Percentiles rank a stretch among this genome's conserved stretches.
Evolutionary conservation across 2,329 filamentous ascomycete species (phyloP).

Genomic region (Davidsoniella australis): DNA sequence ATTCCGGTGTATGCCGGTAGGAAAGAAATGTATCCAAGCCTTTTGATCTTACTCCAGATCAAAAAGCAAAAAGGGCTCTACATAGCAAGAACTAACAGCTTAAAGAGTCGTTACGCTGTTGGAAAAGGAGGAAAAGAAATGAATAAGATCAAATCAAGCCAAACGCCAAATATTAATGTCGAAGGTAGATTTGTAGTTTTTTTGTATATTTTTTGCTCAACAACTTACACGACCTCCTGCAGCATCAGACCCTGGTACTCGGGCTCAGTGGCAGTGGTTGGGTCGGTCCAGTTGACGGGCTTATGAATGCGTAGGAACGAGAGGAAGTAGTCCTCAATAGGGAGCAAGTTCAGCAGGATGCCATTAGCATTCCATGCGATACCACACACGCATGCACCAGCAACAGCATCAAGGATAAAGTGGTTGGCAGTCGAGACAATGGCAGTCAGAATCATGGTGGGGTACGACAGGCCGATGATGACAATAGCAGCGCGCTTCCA

Average conservation of each 20-base stretch:
- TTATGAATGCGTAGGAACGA: constrained; percentile 48
- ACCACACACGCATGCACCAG: constrained; percentile 46
- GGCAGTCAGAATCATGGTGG: constrained; percentile 44
- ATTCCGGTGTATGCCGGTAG: no score
- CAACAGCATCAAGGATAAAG: constrained; percentile 54
- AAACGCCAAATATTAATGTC: neutral
- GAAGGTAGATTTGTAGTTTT: no score
- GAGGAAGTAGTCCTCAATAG: constrained; percentile 52
- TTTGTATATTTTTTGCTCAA: neutral
- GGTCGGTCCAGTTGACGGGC: constrained; percentile 29
- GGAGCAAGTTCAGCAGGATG: constrained; percentile 43
- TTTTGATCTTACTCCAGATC: no score
- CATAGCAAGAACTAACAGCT: no score
- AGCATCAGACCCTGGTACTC: constrained; percentile 18
- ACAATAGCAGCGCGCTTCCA: constrained; percentile 31
- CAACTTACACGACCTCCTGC: constrained; percentile 12
- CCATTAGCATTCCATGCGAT: constrained; percentile 42
- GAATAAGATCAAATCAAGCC: neutral
- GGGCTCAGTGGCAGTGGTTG: constrained; percentile 21
- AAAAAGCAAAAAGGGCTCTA: no score
- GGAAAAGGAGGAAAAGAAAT: neutral
- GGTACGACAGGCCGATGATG: constrained; percentile 42
- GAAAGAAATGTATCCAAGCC: no score
- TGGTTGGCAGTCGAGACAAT: constrained; percentile 60
- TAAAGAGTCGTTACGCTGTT: neutral